A percentile compares a stretch with the other conserved stretches of the same genome.
Conservation (phyloP, 1,139 yeast species). For the Suhomyces kunorum region DNA sequence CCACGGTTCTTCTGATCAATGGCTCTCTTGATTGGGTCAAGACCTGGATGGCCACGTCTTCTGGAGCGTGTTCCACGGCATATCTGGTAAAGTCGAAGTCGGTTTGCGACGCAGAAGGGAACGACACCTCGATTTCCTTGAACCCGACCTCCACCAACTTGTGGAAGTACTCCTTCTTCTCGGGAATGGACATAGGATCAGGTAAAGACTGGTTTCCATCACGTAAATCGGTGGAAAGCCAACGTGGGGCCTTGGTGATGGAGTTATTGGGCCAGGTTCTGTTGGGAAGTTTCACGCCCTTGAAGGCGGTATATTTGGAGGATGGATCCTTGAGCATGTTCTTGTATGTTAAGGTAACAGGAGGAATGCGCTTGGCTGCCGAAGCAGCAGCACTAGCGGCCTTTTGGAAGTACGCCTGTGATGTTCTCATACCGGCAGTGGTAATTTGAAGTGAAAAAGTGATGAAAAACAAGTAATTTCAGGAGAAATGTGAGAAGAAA, state of each 20-base stretch:
- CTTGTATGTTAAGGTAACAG: slow-evolving; percentile 17
- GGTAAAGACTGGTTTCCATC: slow-evolving; percentile 54
- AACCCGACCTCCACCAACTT: slow-evolving; percentile 49
- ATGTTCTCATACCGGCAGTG: slow-evolving; percentile 24
- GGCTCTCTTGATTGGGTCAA: slow-evolving; percentile 50
- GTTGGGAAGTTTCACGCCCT: slow-evolving; percentile 39
- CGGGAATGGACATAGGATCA: slow-evolving; percentile 50
- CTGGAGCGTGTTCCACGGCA: slow-evolving; percentile 50
- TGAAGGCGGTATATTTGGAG: slow-evolving; percentile 40
- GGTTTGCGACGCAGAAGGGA: slow-evolving; percentile 52
- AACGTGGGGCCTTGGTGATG: slow-evolving; percentile 46
- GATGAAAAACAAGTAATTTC: neutral
- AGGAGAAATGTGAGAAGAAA: too few relatives aligned
- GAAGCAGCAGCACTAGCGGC: slow-evolving; percentile 20
- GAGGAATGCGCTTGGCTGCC: slow-evolving; percentile 15
- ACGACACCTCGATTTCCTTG: slow-evolving; percentile 51
- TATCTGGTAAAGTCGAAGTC: slow-evolving; percentile 52
- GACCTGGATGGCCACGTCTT: slow-evolving; percentile 49
- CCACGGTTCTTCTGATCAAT: slow-evolving; percentile 47
- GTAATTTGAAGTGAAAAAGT: neutral
- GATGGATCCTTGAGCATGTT: slow-evolving; percentile 47
- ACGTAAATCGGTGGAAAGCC: slow-evolving; percentile 53
- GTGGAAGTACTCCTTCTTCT: slow-evolving; percentile 47
- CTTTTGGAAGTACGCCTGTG: slow-evolving; percentile 28
- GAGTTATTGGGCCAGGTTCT: slow-evolving; percentile 47